Percentiles rank a stretch among this genome's conserved stretches.
phyloP scores from a whole-genome alignment of 208 protist species.

The Crithidia sp. region DNA sequence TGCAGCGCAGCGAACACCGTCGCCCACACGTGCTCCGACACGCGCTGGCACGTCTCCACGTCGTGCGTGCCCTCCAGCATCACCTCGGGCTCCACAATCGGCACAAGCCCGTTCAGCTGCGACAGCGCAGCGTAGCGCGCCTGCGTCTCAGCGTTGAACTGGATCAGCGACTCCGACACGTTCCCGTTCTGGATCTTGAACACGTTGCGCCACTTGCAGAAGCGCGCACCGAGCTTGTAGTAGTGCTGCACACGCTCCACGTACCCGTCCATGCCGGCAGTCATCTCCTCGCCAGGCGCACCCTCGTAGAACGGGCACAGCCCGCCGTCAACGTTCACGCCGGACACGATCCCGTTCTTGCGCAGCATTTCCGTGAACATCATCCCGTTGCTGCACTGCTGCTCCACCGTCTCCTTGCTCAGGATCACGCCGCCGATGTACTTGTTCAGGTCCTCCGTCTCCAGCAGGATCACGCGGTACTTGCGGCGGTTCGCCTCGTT shows the following conservation, averaged over 20 bases:
- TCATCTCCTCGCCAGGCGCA: too few relatives aligned
- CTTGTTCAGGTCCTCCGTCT: neutral
- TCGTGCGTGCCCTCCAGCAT: constrained; percentile 91
- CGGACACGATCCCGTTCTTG: too few relatives aligned
- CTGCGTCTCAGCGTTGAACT: too few relatives aligned
- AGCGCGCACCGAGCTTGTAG: too few relatives aligned
- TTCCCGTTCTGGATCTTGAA: too few relatives aligned
- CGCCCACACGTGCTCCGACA: constrained; percentile 88
- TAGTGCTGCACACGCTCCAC: too few relatives aligned
- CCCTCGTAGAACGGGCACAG: constrained; percentile 15
- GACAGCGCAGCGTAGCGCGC: too few relatives aligned
- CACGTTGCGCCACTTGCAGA: neutral
- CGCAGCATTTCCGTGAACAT: too few relatives aligned
- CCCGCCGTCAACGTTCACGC: too few relatives aligned
- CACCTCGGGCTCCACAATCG: too few relatives aligned
- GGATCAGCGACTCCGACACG: constrained; percentile 4
- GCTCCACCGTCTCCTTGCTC: constrained; percentile 96
- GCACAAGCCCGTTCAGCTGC: too few relatives aligned
- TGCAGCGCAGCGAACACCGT: constrained; percentile 84
- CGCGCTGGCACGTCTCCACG: constrained; percentile 83
- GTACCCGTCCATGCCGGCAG: constrained; percentile 28
- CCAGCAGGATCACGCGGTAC: constrained; percentile 87
- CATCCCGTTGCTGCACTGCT: too few relatives aligned
- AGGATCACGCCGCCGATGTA: constrained; percentile 83
- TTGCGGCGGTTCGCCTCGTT: constrained; percentile 87